Evolutionary conservation across 2,329 filamentous ascomycete species (phyloP).

Genomic region (Pyrenophora teres): DNA sequence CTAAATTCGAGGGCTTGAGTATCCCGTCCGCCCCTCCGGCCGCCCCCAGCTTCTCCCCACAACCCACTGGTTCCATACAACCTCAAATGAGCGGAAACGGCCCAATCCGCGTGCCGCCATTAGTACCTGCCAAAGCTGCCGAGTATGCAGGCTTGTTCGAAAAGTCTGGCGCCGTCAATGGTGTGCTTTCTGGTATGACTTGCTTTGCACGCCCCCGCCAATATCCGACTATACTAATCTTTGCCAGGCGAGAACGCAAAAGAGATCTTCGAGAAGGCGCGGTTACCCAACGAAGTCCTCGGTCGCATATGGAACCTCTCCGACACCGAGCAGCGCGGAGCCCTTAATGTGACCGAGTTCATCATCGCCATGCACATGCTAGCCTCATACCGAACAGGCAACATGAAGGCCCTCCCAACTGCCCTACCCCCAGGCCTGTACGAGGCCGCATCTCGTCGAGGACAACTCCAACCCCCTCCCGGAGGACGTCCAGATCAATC

Average conservation of each 20-base stretch:
- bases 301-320: conserved; percentile 96
- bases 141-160: conserved; percentile 93
- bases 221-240: conserved; percentile 7
- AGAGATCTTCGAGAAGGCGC: conserved; percentile 92
- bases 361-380: conserved; percentile 98
- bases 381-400: conserved; percentile 84
- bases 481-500: conserved; percentile 54
- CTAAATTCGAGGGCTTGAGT: conserved; percentile 83
- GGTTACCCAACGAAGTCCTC: conserved; percentile 84
- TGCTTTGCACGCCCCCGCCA: no score
- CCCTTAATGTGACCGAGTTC: conserved; percentile 86
- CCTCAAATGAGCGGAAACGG: conserved; percentile 53
- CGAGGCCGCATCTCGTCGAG: conserved; percentile 78
- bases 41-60: conserved; percentile 52
- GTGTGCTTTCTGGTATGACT: conserved; percentile 68
- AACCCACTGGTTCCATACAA: conserved; percentile 42
- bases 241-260: conserved; percentile 77
- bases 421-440: conserved; percentile 84
- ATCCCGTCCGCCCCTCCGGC: conserved; percentile 56
- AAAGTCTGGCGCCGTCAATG: conserved; percentile 78
- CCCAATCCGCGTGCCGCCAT: conserved; percentile 82
- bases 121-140: conserved; percentile 84
- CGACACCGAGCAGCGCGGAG: conserved; percentile 89
- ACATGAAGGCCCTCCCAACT: conserved; percentile 77
- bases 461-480: conserved; percentile 48